These are phyloP conservation scores for Dacryopinax primogenitus DNA, from an alignment of 768 basidiomycete genomes.

Conservation along the genomic window DNA sequence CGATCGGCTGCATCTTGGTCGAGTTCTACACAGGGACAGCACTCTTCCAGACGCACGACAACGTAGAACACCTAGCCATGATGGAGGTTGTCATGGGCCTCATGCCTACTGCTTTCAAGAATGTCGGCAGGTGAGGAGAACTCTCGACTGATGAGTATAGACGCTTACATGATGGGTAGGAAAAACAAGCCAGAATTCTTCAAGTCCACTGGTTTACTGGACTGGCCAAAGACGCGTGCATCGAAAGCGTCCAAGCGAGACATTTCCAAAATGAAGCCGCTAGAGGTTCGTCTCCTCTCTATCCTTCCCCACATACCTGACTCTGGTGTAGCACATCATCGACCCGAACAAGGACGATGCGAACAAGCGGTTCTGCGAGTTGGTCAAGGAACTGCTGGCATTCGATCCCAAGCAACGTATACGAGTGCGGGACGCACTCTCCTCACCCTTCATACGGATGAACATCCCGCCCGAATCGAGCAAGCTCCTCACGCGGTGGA, in stretches of 20 bases:
- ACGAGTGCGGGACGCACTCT: conserved; percentile 74
- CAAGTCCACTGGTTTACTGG: conserved; percentile 60
- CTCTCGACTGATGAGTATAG: neutral
- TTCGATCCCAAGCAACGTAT: conserved; percentile 86
- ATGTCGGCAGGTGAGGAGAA: conserved; percentile 23
- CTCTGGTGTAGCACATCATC: conserved; percentile 58
- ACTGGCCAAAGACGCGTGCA: conserved; percentile 84
- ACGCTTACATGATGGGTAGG: conserved; percentile 54
- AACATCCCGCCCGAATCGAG: conserved; percentile 13
- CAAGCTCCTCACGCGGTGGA: neutral
- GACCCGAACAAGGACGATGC: conserved; percentile 50
- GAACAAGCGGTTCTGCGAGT: conserved; percentile 72
- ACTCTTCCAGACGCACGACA: conserved; percentile 98
- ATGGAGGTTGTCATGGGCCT: conserved; percentile 99
- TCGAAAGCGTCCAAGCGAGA: conserved; percentile 87
- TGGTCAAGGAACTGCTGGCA: conserved; percentile 72
- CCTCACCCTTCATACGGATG: conserved; percentile 65
- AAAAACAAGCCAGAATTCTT: conserved; percentile 81
- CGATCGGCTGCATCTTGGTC: conserved; percentile 94
- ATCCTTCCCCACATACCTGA: neutral
- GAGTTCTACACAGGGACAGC: conserved; percentile 97
- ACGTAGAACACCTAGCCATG: conserved; percentile 98
- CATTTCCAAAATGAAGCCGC: conserved; percentile 66
- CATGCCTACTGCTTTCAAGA: conserved; percentile 74
- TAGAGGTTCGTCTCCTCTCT: conserved; percentile 43